Evolutionary conservation across 148 eudicot genomes (phyloP).

Genomic region (Diospyros lotus): DNA sequence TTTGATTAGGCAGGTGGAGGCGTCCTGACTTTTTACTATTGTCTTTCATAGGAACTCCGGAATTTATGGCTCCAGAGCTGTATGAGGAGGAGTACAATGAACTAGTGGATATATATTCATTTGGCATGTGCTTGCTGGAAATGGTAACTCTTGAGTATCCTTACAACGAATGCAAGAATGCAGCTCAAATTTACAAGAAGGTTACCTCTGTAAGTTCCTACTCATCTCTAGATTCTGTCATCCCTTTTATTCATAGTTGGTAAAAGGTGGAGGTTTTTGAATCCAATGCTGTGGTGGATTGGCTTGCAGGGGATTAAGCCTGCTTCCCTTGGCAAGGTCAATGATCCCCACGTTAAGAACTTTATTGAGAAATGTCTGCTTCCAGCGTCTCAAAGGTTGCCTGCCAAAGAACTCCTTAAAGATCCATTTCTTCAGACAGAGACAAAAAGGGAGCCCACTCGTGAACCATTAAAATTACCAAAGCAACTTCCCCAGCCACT

Average conservation of each 20-base stretch:
- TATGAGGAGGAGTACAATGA: slow-evolving; percentile 19
- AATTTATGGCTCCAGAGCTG: slow-evolving; percentile 20
- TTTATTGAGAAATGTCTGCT: slow-evolving; percentile 33
- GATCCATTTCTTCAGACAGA: slow-evolving; percentile 19
- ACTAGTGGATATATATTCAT: slow-evolving; percentile 15
- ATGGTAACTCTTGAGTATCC: slow-evolving; percentile 18
- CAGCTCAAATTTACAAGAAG: slow-evolving; percentile 18
- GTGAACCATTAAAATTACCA: slow-evolving; percentile 30
- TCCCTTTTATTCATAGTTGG: not conserved
- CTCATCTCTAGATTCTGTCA: not conserved
- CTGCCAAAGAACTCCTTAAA: slow-evolving; percentile 26
- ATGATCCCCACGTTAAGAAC: slow-evolving; percentile 18
- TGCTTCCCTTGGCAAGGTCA: slow-evolving; percentile 20
- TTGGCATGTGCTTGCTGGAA: slow-evolving; percentile 22
- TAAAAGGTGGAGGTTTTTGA: not conserved
- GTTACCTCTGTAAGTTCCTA: slow-evolving; percentile 7
- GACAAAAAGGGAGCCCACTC: slow-evolving; percentile 24
- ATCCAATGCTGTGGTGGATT: not conserved
- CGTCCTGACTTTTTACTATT: not conserved
- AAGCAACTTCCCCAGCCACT: slow-evolving; percentile 25
- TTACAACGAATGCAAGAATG: slow-evolving; percentile 10
- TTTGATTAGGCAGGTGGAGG: no score
- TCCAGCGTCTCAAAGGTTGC: slow-evolving; percentile 25
- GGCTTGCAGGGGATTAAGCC: slow-evolving; percentile 16
- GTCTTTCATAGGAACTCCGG: slow-evolving; percentile 12